Percentiles rank a stretch among this genome's conserved stretches.
phyloP scores from a whole-genome alignment of 2,329 filamentous ascomycete genomes.

The Rachicladosporium sp. region DNA sequence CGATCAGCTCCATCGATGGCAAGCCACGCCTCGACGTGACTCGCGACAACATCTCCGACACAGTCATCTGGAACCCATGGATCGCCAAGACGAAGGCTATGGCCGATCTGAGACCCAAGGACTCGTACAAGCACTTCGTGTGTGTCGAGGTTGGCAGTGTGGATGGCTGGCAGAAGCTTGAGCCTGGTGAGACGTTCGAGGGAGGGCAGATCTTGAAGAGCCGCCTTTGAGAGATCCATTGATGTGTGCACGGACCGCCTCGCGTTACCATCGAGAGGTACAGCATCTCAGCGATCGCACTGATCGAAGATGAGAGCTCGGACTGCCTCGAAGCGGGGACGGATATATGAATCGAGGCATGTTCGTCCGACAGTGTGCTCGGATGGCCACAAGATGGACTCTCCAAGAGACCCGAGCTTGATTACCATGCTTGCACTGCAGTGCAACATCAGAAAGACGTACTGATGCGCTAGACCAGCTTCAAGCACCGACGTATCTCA shows the following conservation, averaged over 20 bases:
- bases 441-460: too few relatives aligned
- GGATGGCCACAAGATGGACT: too few relatives aligned
- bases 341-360: too few relatives aligned
- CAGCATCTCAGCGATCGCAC: neutral
- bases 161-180: slow-evolving; percentile 67
- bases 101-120: slow-evolving; percentile 76
- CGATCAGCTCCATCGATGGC: slow-evolving; percentile 48
- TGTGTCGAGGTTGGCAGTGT: slow-evolving; percentile 88
- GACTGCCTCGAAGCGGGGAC: too few relatives aligned
- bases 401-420: too few relatives aligned
- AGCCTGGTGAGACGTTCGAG: slow-evolving; percentile 61
- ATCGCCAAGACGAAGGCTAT: slow-evolving; percentile 69
- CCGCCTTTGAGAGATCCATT: slow-evolving; percentile 10
- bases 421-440: too few relatives aligned
- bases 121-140: slow-evolving; percentile 85
- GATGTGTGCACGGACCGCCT: neutral
- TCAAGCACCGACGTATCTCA: too few relatives aligned
- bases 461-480: too few relatives aligned
- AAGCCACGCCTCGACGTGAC: slow-evolving; percentile 58
- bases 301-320: slow-evolving; percentile 1
- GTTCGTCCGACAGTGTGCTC: too few relatives aligned
- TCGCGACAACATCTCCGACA: slow-evolving; percentile 73
- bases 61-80: slow-evolving; percentile 98
- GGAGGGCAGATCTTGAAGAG: slow-evolving; percentile 44
- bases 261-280: too few relatives aligned